These are phyloP conservation scores for Schoenoplectus triqueter DNA, from an alignment of 202 grass and related monocot genomes.

Conservation along the genomic window DNA sequence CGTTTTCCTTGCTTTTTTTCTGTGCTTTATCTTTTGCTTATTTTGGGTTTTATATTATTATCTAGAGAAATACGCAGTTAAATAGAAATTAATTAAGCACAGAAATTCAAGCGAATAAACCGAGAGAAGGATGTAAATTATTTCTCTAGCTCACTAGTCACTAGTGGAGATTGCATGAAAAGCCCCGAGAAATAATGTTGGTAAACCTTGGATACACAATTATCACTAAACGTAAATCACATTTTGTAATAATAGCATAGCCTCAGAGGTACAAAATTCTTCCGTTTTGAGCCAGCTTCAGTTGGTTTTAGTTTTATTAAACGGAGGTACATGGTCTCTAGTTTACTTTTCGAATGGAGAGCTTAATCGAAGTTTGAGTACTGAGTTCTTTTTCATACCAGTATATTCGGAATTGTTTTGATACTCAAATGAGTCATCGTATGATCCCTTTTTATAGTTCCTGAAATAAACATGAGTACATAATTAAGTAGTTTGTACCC, in stretches of 20 bases:
- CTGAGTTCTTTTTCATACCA: too few species aligned
- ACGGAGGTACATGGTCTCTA: too few species aligned
- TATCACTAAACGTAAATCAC: constrained; percentile 2
- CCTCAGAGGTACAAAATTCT: constrained; percentile 9
- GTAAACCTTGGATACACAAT: background rate
- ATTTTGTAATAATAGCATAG: constrained; percentile 20
- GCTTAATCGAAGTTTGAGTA: too few species aligned
- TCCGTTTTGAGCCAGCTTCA: too few species aligned
- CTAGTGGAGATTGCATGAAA: constrained; percentile 6
- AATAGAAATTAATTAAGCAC: background rate
- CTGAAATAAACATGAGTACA: too few species aligned
- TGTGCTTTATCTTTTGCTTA: background rate
- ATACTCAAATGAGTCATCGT: too few species aligned
- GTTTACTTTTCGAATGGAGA: too few species aligned
- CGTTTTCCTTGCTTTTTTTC: background rate
- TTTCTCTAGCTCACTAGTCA: background rate
- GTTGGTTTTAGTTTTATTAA: too few species aligned
- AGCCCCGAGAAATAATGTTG: constrained; percentile 2
- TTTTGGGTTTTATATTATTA: background rate
- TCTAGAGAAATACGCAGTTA: constrained; percentile 15
- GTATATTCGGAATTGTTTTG: too few species aligned
- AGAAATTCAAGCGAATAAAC: constrained; percentile 10
- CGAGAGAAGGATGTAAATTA: background rate
- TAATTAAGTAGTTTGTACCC: background rate
- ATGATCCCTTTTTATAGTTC: too few species aligned